Evolutionary conservation across 2,329 filamentous ascomycete species (phyloP), one percentile per base, ranked within the genome.

Genomic region (Arthroderma sp.): DNA sequence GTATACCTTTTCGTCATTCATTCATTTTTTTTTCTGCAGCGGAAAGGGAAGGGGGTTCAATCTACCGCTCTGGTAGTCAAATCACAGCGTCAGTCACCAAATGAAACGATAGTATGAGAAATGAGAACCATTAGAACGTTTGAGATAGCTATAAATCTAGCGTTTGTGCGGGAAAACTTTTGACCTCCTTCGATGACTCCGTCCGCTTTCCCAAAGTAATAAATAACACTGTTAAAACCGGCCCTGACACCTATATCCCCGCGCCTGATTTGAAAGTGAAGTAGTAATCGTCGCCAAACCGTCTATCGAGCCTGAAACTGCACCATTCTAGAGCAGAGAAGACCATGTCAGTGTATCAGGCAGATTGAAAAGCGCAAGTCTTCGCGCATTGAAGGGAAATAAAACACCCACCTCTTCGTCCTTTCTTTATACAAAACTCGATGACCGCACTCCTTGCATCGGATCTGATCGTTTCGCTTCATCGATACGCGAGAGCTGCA

Each of bases 351-450:
- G 54, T 58, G 11, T n/a, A 54, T 5, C 49, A 56, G 28, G 55
- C n/a, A 44, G 56, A n/a, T n/a, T n/a, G n/a, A n/a, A n/a, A 60
- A 63, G 47, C 25, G 5, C 19, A 15, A 31, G 8, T 33, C 31
- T 55, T 51, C 56, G 52, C 39, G 25, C 44, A 57, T n/a, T n/a
- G 55, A 55, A 15, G 39, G 49, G 54, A 55, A 25, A 55, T 49
- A 17, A 47, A 35, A 25, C 51, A 76, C 86, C 74, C 71, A 96
- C 93, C 93, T 83, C 80, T 95, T 96, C 47, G 93, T 98, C 69
- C 93, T 78, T 81, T 96, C 88, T 82, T 98, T 98, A 76, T 97
- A 97, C 64, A 98, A 76, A 61, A 98, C 90, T 63, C 93, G 85
- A 68, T 95, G 93, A 6, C 93, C 93, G 72, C 93, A 98, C 74